Percentiles rank a stretch among this genome's conserved stretches.
Conservation (phyloP, 164 flowering plant species). For the Umbilicus rupestris region DNA sequence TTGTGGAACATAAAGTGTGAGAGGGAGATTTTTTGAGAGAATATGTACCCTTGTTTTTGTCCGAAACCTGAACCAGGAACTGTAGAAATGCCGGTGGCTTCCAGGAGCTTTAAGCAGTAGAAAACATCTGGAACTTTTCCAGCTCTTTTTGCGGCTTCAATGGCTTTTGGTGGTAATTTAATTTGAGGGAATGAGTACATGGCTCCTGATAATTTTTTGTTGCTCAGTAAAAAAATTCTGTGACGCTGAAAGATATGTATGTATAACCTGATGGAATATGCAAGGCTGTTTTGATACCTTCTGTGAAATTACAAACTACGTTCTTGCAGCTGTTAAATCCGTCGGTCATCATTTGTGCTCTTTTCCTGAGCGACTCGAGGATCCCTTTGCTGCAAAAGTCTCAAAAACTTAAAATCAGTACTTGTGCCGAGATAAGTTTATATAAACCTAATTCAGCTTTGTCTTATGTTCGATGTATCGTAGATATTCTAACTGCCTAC, state of each 20-base stretch:
- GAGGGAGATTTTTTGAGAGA: neutral
- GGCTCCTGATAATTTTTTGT: slow-evolving; percentile 52
- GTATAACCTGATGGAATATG: neutral
- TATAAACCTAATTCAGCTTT: neutral
- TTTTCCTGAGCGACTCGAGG: slow-evolving; percentile 78
- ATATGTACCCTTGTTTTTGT: slow-evolving; percentile 86
- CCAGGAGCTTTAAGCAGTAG: slow-evolving; percentile 92
- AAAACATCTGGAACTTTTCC: slow-evolving; percentile 95
- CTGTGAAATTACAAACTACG: slow-evolving; percentile 93
- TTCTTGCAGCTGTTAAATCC: slow-evolving; percentile 99
- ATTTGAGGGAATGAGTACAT: slow-evolving; percentile 99
- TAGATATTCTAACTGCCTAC: slow-evolving; percentile 20
- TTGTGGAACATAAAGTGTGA: neutral
- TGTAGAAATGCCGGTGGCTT: slow-evolving; percentile 96
- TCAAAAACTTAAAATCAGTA: neutral
- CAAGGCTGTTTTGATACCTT: slow-evolving; percentile 38
- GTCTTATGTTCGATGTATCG: too few relatives aligned
- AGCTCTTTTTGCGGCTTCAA: slow-evolving; percentile 73
- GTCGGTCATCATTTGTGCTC: slow-evolving; percentile 92
- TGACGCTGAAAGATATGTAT: neutral
- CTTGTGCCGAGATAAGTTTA: neutral
- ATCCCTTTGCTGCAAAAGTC: slow-evolving; percentile 69
- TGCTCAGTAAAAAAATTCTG: neutral
- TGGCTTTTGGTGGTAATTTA: slow-evolving; percentile 80
- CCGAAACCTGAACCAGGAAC: slow-evolving; percentile 99